A percentile compares a stretch with the other conserved stretches of the same genome.
Conservation (phyloP, 441 rosid species). For the Rhodomyrtus psidioides region DNA sequence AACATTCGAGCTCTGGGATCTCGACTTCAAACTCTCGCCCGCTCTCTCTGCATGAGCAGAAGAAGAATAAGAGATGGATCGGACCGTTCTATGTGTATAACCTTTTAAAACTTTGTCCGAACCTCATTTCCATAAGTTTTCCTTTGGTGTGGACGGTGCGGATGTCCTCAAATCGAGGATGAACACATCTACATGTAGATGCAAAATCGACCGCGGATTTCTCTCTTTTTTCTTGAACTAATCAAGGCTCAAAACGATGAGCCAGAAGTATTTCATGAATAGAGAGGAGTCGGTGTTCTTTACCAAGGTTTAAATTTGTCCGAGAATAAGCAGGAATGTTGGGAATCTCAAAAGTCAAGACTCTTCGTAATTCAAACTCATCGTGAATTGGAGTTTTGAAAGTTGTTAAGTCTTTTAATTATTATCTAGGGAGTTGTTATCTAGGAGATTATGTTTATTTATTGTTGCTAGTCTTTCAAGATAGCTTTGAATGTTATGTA, state of each 20-base stretch:
- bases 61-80: neutral
- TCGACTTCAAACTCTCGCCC: constrained; percentile 52
- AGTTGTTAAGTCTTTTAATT: too few species aligned
- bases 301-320: neutral
- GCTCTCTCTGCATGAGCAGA: constrained; percentile 10
- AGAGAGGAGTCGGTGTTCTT: neutral
- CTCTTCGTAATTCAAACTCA: too few species aligned
- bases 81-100: neutral
- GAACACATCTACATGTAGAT: neutral
- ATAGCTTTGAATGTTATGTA: too few species aligned
- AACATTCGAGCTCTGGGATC: constrained; percentile 73
- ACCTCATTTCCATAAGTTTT: neutral
- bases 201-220: neutral
- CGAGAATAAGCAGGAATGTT: neutral
- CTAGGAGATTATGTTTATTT: too few species aligned
- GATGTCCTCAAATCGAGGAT: neutral
- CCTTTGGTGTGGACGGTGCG: neutral
- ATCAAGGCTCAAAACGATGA: neutral
- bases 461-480: too few species aligned
- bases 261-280: neutral
- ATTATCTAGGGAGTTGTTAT: too few species aligned
- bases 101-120: neutral
- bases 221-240: neutral
- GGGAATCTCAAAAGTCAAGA: too few species aligned
- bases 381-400: too few species aligned